A percentile compares a stretch with the other conserved stretches of the same genome.
These are phyloP conservation scores for Haplosporangium sp. DNA, from an alignment of 371 early-diverging fungal genomes.

Conservation along the genomic window DNA sequence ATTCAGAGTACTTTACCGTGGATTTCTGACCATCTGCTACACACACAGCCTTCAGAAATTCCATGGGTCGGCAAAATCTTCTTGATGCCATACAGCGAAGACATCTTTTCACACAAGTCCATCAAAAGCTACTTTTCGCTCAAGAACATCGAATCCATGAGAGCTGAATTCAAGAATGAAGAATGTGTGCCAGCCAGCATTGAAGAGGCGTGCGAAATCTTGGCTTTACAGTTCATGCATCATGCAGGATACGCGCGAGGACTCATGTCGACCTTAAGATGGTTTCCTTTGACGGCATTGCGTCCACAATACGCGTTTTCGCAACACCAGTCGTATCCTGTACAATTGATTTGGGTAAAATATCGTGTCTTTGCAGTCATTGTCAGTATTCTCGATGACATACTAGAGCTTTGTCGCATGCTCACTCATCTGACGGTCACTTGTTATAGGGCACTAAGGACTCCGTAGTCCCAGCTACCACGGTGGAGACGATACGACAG, in stretches of 20 bases:
- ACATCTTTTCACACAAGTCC: slow-evolving; percentile 35
- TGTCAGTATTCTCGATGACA: no score
- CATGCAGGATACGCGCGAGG: slow-evolving; percentile 55
- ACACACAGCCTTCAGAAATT: slow-evolving; percentile 32
- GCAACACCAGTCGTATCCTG: slow-evolving; percentile 30
- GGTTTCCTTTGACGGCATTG: slow-evolving; percentile 40
- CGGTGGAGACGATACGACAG: slow-evolving; percentile 24
- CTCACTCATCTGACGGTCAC: not conserved
- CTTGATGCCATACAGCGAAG: slow-evolving; percentile 35
- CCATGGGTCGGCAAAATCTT: slow-evolving; percentile 49
- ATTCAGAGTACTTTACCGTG: not conserved
- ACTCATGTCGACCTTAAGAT: slow-evolving; percentile 45
- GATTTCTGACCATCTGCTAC: not conserved
- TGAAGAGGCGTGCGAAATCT: slow-evolving; percentile 32
- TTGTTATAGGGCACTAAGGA: slow-evolving; percentile 44
- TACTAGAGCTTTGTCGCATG: not conserved
- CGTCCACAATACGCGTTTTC: slow-evolving; percentile 8
- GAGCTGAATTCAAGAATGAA: slow-evolving; percentile 33
- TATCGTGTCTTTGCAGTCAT: not conserved
- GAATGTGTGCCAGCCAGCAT: slow-evolving; percentile 10
- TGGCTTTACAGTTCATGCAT: slow-evolving; percentile 32
- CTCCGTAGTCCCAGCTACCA: slow-evolving; percentile 40
- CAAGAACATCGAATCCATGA: slow-evolving; percentile 49
- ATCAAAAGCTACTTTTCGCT: slow-evolving; percentile 36
- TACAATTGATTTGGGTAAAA: slow-evolving; percentile 44